phyloP scores from a whole-genome alignment of 495 filamentous ascomycete species.

The Podospora comata region DNA sequence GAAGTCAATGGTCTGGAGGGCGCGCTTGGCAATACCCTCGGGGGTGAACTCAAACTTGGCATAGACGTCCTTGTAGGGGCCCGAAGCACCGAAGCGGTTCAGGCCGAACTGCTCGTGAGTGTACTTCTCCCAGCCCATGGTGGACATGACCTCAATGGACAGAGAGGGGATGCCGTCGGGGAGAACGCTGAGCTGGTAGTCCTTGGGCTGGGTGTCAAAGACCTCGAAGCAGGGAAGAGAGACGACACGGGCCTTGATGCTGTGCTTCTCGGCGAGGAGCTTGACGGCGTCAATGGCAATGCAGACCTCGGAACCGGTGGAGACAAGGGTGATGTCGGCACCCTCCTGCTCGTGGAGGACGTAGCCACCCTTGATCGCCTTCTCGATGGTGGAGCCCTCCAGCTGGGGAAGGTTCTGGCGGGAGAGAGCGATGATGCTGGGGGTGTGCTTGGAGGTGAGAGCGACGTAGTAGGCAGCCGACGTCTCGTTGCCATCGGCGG shows the following conservation, averaged over 20 bases:
- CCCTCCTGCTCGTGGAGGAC: slow-evolving; percentile 78
- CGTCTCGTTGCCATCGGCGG: slow-evolving; percentile 97
- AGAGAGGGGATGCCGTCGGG: slow-evolving; percentile 92
- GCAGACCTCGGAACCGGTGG: slow-evolving; percentile 93
- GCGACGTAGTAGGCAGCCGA: slow-evolving; percentile 97
- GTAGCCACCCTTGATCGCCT: slow-evolving; percentile 92
- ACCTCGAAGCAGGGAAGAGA: slow-evolving; percentile 97
- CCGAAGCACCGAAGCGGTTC: slow-evolving; percentile 96
- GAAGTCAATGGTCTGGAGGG: slow-evolving; percentile 85
- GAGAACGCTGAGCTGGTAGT: slow-evolving; percentile 84
- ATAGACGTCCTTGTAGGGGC: slow-evolving; percentile 97
- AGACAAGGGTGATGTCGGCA: slow-evolving; percentile 85
- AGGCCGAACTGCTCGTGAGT: slow-evolving; percentile 98
- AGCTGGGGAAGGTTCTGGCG: slow-evolving; percentile 99
- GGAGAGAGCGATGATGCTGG: slow-evolving; percentile 88
- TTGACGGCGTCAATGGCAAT: slow-evolving; percentile 90
- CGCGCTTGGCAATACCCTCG: slow-evolving; percentile 93
- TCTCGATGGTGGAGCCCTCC: slow-evolving; percentile 83
- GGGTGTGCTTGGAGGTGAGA: slow-evolving; percentile 85
- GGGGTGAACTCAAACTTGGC: slow-evolving; percentile 99
- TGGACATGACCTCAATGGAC: slow-evolving; percentile 92
- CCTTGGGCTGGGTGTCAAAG: slow-evolving; percentile 90
- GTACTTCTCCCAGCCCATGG: slow-evolving; percentile 95
- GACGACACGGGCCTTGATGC: slow-evolving; percentile 84
- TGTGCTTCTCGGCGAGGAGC: slow-evolving; percentile 84